A percentile compares a stretch with the other conserved stretches of the same genome.
Evolutionary conservation across 2,329 filamentous ascomycete genomes (phyloP).

Genomic region (Hypoxylon sp.): DNA sequence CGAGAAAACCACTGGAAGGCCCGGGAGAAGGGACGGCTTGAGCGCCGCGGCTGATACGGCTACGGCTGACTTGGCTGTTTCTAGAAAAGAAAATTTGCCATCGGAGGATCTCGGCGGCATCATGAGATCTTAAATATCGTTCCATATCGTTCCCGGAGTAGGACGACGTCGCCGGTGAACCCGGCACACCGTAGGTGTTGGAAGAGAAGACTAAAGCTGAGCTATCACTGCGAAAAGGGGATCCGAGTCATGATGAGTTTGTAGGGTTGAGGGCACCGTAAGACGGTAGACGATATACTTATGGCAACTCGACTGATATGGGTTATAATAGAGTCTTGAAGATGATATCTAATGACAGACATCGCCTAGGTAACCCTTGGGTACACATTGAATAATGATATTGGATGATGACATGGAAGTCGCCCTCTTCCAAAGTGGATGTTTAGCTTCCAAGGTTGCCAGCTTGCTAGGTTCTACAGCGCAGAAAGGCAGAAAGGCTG

Average conservation of each 20-base stretch:
- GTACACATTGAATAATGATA: no score
- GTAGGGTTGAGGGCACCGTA: no score
- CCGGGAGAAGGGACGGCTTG: conserved; percentile 6
- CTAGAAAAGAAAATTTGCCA: neutral
- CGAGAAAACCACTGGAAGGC: neutral
- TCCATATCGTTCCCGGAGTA: neutral
- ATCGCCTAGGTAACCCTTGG: neutral
- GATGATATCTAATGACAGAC: neutral
- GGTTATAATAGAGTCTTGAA: neutral
- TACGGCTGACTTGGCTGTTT: conserved; percentile 1
- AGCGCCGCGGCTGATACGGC: conserved; percentile 2
- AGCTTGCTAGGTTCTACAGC: no score
- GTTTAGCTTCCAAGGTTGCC: no score
- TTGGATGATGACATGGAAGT: no score
- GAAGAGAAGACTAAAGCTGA: neutral
- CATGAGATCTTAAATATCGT: neutral
- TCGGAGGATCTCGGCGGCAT: neutral
- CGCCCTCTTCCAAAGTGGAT: no score
- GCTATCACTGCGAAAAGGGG: neutral
- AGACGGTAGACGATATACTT: no score
- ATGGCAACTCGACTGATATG: neutral
- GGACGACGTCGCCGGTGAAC: neutral
- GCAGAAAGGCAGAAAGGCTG: no score
- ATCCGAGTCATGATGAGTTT: neutral
- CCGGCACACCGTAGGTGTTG: neutral